Evolutionary conservation across 176 grass and related monocot species (phyloP).

Genomic region (Oryza longistaminata): DNA sequence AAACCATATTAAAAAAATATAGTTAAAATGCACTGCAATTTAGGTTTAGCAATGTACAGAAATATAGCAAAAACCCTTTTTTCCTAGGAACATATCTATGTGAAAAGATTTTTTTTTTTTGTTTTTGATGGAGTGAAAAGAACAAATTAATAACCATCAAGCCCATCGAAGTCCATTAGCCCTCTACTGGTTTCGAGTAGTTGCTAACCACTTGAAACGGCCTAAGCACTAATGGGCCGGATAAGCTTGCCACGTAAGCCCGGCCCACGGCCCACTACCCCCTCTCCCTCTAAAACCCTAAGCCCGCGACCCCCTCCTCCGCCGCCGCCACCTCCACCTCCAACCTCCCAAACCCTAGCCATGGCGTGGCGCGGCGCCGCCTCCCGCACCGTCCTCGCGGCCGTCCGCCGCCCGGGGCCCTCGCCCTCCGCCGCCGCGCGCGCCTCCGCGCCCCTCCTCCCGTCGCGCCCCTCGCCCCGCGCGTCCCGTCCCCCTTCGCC

Average conservation of each 20-base stretch:
- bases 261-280: not conserved
- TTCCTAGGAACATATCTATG: no score
- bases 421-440: slow-evolving; percentile 4
- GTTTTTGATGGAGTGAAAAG: no score
- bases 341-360: slow-evolving; percentile 25
- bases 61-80: no score
- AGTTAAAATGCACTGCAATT: no score
- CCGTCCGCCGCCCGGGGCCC: slow-evolving; percentile 48
- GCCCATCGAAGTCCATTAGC: not conserved
- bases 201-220: not conserved
- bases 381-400: slow-evolving; percentile 62
- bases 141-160: no score
- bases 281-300: slow-evolving; percentile 43
- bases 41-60: no score
- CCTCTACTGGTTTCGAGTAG: not conserved
- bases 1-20: no score
- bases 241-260: not conserved
- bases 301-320: slow-evolving; percentile 1
- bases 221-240: not conserved
- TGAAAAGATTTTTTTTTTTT: no score
- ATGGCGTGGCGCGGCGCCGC: slow-evolving; percentile 88
- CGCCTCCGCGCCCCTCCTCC: slow-evolving; percentile 36
- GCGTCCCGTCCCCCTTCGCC: slow-evolving; percentile 45
- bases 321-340: not conserved
- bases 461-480: slow-evolving; percentile 38